Evolutionary conservation across 2,329 filamentous ascomycete species (phyloP).

Genomic region (Aureobasidium uvarum): DNA sequence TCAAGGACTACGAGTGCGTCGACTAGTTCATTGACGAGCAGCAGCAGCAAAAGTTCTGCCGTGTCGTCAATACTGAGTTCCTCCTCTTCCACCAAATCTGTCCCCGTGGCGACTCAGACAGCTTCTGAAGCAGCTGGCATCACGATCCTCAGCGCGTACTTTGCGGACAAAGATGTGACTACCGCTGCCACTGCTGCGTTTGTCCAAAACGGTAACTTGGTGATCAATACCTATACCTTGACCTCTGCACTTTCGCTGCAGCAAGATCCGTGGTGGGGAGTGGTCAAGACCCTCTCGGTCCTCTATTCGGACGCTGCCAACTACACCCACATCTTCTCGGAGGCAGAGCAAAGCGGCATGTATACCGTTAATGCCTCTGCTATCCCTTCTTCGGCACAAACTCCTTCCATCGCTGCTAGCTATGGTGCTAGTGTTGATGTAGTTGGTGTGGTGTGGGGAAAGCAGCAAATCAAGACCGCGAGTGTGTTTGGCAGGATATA

Average conservation of each 20-base stretch:
- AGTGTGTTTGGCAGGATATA: conserved; percentile 10
- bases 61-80: not conserved
- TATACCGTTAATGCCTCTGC: conserved; percentile 23
- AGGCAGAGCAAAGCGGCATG: conserved; percentile 22
- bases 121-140: conserved; percentile 2
- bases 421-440: conserved; percentile 8
- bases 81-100: conserved; percentile 5
- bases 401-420: not conserved
- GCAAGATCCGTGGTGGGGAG: conserved; percentile 25
- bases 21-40: conserved; percentile 4
- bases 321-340: conserved; percentile 24
- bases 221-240: conserved; percentile 26
- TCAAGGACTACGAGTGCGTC: conserved; percentile 19
- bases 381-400: conserved; percentile 8
- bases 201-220: conserved; percentile 10
- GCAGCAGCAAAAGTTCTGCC: conserved; percentile 14
- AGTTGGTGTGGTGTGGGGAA: conserved; percentile 13
- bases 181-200: conserved; percentile 20
- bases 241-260: not conserved
- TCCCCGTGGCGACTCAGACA: not conserved
- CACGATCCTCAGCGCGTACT: conserved; percentile 26
- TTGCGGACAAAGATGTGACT: conserved; percentile 26
- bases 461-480: conserved; percentile 6
- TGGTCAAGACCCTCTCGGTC: conserved; percentile 20
- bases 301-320: conserved; percentile 25